These are phyloP conservation scores for Kodamaea alishanica DNA, from an alignment of 1,139 yeast species.

Conservation along the genomic window DNA sequence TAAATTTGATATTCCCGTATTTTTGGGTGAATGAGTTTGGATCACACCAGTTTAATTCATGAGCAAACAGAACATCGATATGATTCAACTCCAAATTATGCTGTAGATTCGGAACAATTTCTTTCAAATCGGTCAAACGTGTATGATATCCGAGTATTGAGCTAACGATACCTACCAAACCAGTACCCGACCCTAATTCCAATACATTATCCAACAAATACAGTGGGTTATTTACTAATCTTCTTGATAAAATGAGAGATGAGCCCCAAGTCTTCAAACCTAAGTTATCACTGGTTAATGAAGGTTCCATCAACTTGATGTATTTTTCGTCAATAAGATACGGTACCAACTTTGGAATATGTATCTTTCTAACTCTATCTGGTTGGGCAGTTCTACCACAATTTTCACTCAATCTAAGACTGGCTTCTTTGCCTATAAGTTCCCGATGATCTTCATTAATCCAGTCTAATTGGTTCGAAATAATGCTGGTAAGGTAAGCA, in stretches of 20 bases:
- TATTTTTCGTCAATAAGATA: constrained; percentile 13
- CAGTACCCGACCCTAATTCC: constrained; percentile 94
- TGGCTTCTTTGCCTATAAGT: constrained; percentile 50
- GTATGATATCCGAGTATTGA: constrained; percentile 49
- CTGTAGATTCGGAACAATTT: constrained; percentile 64
- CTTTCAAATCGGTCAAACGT: constrained; percentile 72
- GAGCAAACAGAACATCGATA: constrained; percentile 21
- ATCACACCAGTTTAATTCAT: constrained; percentile 73
- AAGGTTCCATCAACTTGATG: constrained; percentile 69
- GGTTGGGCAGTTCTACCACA: constrained; percentile 90
- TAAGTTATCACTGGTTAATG: constrained; percentile 78
- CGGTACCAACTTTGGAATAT: constrained; percentile 29
- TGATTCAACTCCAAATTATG: constrained; percentile 55
- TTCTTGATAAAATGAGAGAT: constrained; percentile 62
- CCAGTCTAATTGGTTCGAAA: constrained; percentile 58
- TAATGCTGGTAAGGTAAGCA: constrained; percentile 63
- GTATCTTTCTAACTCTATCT: constrained; percentile 51
- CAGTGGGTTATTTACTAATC: constrained; percentile 30
- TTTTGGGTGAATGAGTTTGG: constrained; percentile 39
- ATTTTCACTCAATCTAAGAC: constrained; percentile 69
- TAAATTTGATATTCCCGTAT: constrained; percentile 33
- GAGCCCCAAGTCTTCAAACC: constrained; percentile 98
- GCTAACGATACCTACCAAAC: constrained; percentile 75
- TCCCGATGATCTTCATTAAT: constrained; percentile 37
- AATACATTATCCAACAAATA: constrained; percentile 46